These are phyloP conservation scores for Oryza glaberrima DNA, from an alignment of 176 grass and related monocot genomes.

Conservation along the genomic window DNA sequence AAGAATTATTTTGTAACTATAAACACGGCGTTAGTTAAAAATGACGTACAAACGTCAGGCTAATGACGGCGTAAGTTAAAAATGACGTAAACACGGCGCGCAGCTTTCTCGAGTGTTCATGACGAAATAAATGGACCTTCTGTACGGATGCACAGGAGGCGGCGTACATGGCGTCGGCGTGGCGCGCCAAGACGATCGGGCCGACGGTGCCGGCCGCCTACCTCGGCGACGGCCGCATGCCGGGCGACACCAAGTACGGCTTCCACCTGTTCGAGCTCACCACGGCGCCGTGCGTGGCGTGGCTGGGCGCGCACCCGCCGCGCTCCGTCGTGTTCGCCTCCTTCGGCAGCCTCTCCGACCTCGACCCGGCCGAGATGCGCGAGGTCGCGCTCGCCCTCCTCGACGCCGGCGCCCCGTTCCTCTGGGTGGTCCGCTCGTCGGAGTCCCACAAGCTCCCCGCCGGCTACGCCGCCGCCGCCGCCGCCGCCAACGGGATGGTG, in stretches of 20 bases:
- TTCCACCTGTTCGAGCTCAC: constrained; percentile 69
- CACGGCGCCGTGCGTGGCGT: constrained; percentile 46
- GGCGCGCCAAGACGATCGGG: constrained; percentile 74
- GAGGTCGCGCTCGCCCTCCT: constrained; percentile 64
- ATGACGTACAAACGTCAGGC: no score
- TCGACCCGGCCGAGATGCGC: constrained; percentile 43
- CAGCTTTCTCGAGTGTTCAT: not conserved
- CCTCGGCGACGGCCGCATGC: constrained; percentile 38
- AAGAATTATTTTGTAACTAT: no score
- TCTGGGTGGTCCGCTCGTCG: constrained; percentile 71
- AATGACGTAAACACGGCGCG: no score
- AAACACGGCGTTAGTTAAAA: no score
- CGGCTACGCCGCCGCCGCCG: not conserved
- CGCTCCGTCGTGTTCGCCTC: constrained; percentile 70
- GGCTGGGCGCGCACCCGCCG: constrained; percentile 51
- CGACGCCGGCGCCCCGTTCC: constrained; percentile 49
- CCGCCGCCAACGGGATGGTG: constrained; percentile 22
- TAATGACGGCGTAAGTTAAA: no score
- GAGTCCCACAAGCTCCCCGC: constrained; percentile 61
- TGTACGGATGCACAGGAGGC: constrained; percentile 52
- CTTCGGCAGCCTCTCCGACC: constrained; percentile 69
- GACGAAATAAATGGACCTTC: not conserved
- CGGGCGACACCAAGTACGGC: constrained; percentile 66
- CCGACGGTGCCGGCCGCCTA: constrained; percentile 72
- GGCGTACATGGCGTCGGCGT: constrained; percentile 59